These are phyloP conservation scores for Gloeopeniophorella convolvens DNA, from an alignment of 768 basidiomycete genomes.

Conservation along the genomic window DNA sequence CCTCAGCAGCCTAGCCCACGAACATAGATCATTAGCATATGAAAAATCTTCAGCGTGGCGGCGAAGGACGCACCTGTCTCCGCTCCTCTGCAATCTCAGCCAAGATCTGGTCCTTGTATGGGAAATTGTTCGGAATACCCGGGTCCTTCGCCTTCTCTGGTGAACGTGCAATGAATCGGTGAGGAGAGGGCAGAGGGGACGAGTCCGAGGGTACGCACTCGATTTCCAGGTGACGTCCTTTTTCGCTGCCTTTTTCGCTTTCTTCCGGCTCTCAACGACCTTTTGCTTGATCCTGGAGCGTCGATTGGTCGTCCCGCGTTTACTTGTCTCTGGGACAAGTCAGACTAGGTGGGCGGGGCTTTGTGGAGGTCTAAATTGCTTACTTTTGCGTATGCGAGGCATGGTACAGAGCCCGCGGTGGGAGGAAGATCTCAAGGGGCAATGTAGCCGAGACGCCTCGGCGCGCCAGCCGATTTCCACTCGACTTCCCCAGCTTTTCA, in stretches of 20 bases:
- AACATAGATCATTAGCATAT: not conserved
- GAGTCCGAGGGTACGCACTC: slow-evolving; percentile 44
- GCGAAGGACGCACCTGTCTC: slow-evolving; percentile 45
- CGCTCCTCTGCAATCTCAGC: slow-evolving; percentile 85
- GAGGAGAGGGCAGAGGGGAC: slow-evolving; percentile 2
- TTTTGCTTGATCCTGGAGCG: slow-evolving; percentile 71
- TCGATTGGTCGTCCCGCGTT: slow-evolving; percentile 65
- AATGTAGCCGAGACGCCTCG: too few species aligned
- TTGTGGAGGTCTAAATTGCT: not conserved
- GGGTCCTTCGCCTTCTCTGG: slow-evolving; percentile 81
- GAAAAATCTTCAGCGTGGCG: not conserved
- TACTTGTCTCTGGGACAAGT: slow-evolving; percentile 65
- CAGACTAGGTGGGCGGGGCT: not conserved
- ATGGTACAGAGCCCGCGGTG: slow-evolving; percentile 6
- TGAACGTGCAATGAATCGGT: not conserved
- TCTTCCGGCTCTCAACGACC: slow-evolving; percentile 68
- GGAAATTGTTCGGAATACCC: slow-evolving; percentile 89
- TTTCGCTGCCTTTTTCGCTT: slow-evolving; percentile 66
- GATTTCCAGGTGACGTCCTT: slow-evolving; percentile 85
- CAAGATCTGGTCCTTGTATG: slow-evolving; percentile 90
- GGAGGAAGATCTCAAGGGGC: too few species aligned
- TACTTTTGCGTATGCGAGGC: slow-evolving; percentile 25
- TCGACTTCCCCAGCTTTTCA: too few species aligned
- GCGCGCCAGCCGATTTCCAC: too few species aligned
- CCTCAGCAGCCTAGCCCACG: slow-evolving; percentile 58